A percentile compares a stretch with the other conserved stretches of the same genome.
Evolutionary conservation across 306 rosid genomes (phyloP).

Genomic region (Aeschynomene evenia): DNA sequence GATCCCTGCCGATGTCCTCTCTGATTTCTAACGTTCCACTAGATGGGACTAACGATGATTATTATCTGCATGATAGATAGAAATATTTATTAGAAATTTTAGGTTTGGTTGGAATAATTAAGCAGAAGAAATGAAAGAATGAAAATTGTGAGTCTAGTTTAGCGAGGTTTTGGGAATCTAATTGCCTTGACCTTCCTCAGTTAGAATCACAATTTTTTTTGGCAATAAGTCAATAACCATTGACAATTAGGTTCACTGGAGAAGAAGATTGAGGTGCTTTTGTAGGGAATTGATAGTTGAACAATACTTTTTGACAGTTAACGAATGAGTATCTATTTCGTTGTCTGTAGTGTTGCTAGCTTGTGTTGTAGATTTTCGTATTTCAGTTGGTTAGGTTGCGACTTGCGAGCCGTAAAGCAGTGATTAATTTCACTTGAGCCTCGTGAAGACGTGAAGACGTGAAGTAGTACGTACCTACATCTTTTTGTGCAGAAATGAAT

Average conservation of each 20-base stretch:
- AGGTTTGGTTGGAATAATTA: neutral
- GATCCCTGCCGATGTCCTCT: conserved; percentile 70
- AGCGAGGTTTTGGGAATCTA: neutral
- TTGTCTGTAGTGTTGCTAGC: too few species aligned
- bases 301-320: too few species aligned
- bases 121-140: neutral
- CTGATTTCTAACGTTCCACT: conserved; percentile 25
- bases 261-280: neutral
- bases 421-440: too few species aligned
- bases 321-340: too few species aligned
- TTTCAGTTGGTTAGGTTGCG: too few species aligned
- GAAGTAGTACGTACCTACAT: too few species aligned
- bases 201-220: conserved; percentile 1
- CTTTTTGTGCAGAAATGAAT: neutral
- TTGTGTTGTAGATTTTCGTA: too few species aligned
- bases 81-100: neutral
- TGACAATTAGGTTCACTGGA: neutral
- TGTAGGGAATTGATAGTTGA: too few species aligned
- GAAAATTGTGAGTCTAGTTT: conserved; percentile 2
- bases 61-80: neutral
- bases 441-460: too few species aligned
- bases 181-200: neutral
- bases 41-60: neutral
- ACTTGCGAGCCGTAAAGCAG: too few species aligned
- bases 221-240: neutral